Conservation (phyloP, 179 eudicot genomes). For the Kewa caespitosa region DNA sequence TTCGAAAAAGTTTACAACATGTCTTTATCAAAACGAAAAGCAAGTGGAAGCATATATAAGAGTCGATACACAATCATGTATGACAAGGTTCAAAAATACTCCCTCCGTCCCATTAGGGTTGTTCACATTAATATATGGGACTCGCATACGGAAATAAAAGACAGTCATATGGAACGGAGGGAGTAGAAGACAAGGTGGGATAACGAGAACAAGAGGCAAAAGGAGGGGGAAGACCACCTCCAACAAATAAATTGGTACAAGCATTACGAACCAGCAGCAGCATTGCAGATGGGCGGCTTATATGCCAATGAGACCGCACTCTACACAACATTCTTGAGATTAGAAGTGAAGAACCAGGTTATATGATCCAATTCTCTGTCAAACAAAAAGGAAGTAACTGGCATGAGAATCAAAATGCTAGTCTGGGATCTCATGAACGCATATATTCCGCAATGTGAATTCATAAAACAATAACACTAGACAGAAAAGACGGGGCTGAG, state of each 20-base stretch:
- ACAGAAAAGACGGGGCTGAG: too few species aligned
- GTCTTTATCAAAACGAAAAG: neutral
- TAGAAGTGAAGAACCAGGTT: neutral
- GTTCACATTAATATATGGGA: too few species aligned
- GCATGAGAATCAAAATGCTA: neutral
- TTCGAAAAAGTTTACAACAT: too few species aligned
- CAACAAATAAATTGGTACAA: conserved; percentile 46
- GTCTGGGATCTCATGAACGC: neutral
- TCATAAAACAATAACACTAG: too few species aligned
- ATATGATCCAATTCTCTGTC: conserved; percentile 13
- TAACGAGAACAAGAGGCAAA: conserved; percentile 6
- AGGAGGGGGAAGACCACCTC: conserved; percentile 33
- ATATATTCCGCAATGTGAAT: neutral
- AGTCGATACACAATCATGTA: neutral
- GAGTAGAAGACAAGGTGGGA: neutral
- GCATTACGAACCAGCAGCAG: conserved; percentile 29
- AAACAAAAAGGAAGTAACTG: neutral
- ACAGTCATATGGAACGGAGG: too few species aligned
- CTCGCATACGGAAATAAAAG: too few species aligned
- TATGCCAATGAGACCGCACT: conserved; percentile 12
- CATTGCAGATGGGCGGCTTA: conserved; percentile 19
- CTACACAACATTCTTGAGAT: conserved; percentile 23
- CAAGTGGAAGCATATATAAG: neutral
- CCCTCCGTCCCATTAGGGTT: too few species aligned
- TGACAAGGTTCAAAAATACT: neutral